Evolutionary conservation across 768 basidiomycete genomes (phyloP).

Genomic region (Hypholoma fasciculare): DNA sequence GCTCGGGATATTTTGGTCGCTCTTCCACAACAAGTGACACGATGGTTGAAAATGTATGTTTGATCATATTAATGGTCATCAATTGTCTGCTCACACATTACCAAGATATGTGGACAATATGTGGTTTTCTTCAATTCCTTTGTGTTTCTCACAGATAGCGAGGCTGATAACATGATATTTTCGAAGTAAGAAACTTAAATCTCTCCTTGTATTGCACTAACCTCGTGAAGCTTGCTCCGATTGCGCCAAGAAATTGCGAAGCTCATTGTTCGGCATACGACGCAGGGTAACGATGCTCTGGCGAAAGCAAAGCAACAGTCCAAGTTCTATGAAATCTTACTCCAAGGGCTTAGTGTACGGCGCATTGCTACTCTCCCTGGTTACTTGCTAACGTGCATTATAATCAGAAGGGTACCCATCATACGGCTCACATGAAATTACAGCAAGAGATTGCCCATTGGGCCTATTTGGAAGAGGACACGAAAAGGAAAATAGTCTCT

Average conservation of each 20-base stretch:
- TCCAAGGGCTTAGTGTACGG: constrained; percentile 78
- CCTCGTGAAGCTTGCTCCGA: constrained; percentile 65
- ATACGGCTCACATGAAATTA: constrained; percentile 78
- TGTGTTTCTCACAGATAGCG: constrained; percentile 76
- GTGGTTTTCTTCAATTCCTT: constrained; percentile 80
- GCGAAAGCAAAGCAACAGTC: constrained; percentile 69
- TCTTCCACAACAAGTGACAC: constrained; percentile 65
- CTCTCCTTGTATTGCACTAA: not conserved
- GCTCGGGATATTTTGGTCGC: constrained; percentile 62
- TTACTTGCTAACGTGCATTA: constrained; percentile 3
- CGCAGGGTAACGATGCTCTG: constrained; percentile 59
- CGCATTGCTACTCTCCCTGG: not conserved
- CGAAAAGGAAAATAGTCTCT: constrained; percentile 57
- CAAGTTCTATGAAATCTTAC: constrained; percentile 71
- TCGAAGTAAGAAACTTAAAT: constrained; percentile 64
- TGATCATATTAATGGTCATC: not conserved
- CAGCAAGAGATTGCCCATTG: constrained; percentile 88
- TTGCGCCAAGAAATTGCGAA: constrained; percentile 81
- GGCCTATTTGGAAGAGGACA: constrained; percentile 83
- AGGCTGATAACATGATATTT: constrained; percentile 96
- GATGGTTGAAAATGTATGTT: constrained; percentile 58
- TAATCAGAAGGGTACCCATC: constrained; percentile 60
- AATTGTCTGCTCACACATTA: constrained; percentile 7
- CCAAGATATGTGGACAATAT: constrained; percentile 75
- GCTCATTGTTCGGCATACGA: constrained; percentile 72